Evolutionary conservation across 2,329 filamentous ascomycete genomes (phyloP).

Genomic region (Fonsecaea monophora): DNA sequence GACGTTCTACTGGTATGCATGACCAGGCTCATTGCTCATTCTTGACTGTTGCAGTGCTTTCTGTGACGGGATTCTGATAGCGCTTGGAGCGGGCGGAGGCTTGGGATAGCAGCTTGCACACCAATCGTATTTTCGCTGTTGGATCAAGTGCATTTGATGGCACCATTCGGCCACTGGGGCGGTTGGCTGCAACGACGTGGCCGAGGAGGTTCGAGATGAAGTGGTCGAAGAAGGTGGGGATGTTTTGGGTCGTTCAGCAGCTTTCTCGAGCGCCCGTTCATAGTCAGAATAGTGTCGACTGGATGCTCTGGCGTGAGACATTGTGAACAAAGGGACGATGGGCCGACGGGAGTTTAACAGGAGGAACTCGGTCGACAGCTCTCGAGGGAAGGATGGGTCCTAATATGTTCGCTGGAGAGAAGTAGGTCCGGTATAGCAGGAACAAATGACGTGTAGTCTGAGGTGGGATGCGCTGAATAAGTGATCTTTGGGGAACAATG

Average conservation of each 20-base stretch:
- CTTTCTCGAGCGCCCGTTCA: conserved; percentile 21
- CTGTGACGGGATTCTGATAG: conserved; percentile 29
- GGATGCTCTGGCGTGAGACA: conserved; percentile 23
- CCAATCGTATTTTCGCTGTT: conserved; percentile 39
- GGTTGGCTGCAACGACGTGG: conserved; percentile 35
- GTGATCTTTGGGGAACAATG: conserved; percentile 4
- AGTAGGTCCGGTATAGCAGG: conserved; percentile 3
- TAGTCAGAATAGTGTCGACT: conserved; percentile 29
- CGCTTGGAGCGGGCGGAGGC: conserved; percentile 13
- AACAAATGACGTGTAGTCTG: conserved; percentile 16
- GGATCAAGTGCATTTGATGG: conserved; percentile 39
- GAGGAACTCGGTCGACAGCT: background rate
- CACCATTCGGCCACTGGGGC: conserved; percentile 39
- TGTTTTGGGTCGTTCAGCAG: conserved; percentile 22
- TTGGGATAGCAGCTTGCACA: conserved; percentile 37
- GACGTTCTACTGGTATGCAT: conserved; percentile 32
- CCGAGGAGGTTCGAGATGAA: conserved; percentile 33
- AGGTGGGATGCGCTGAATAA: conserved; percentile 20
- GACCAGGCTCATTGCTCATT: conserved; percentile 24
- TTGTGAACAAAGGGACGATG: conserved; percentile 9
- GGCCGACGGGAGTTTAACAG: background rate
- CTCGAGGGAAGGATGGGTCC: background rate
- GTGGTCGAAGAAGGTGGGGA: conserved; percentile 26
- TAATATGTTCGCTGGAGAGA: conserved; percentile 11
- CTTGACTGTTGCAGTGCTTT: conserved; percentile 30